Conservation (phyloP, 1,284 basidiomycete species). For the Cutaneotrichosporon sp. region DNA sequence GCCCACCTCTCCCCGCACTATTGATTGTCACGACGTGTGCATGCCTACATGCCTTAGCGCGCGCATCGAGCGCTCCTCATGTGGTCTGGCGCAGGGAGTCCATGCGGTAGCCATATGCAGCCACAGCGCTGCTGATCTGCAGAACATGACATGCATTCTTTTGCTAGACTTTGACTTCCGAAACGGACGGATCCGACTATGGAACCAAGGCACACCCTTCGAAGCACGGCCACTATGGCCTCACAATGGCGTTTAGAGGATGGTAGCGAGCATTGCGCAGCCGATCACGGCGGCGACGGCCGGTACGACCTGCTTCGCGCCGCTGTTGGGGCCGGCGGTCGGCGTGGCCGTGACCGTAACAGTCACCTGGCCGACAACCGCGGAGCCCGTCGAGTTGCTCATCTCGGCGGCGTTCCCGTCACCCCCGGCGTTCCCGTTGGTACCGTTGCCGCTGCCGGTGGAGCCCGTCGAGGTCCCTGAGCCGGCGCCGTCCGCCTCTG, state of each 20-base stretch:
- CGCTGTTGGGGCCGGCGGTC: neutral
- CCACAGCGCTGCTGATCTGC: too few relatives aligned
- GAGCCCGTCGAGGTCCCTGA: neutral
- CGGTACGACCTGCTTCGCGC: neutral
- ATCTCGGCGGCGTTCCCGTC: neutral
- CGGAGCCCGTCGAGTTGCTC: neutral
- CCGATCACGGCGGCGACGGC: neutral
- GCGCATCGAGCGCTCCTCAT: too few relatives aligned
- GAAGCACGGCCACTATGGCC: too few relatives aligned
- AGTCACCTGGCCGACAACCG: too few relatives aligned
- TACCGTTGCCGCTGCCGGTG: neutral
- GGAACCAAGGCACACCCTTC: neutral
- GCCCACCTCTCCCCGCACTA: too few relatives aligned
- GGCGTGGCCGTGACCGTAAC: too few relatives aligned
- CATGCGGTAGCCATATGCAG: too few relatives aligned
- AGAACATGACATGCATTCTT: too few relatives aligned
- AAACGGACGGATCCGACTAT: neutral
- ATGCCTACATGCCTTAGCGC: too few relatives aligned
- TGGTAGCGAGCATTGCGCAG: neutral
- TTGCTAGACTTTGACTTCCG: too few relatives aligned
- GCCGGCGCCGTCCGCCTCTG: neutral
- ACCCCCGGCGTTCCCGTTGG: neutral
- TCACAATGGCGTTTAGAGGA: neutral
- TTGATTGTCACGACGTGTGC: too few relatives aligned
- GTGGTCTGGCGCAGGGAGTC: too few relatives aligned